phyloP scores from a whole-genome alignment of 2,329 filamentous ascomycete species.

The Capronia coronata region DNA sequence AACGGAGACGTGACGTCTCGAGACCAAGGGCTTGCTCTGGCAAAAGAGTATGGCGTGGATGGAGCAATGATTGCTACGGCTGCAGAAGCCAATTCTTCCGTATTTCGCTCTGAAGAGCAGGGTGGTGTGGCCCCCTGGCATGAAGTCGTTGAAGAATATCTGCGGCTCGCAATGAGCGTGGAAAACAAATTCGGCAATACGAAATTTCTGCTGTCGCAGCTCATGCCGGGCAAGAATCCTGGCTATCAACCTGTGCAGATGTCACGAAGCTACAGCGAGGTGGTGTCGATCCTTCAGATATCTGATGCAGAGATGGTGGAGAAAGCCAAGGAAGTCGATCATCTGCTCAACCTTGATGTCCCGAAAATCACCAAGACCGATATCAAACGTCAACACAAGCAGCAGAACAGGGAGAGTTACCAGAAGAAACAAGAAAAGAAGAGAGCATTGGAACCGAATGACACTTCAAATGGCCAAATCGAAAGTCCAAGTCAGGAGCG shows the following conservation, averaged over 20 bases:
- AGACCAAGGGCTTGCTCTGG: slow-evolving; percentile 64
- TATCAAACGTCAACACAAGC: slow-evolving; percentile 26
- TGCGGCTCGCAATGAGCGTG: slow-evolving; percentile 64
- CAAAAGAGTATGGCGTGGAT: slow-evolving; percentile 75
- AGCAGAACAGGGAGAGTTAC: slow-evolving; percentile 22
- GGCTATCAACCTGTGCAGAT: slow-evolving; percentile 56
- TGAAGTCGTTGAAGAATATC: slow-evolving; percentile 69
- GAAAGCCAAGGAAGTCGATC: slow-evolving; percentile 60
- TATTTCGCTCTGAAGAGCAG: slow-evolving; percentile 64
- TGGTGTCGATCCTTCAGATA: slow-evolving; percentile 60
- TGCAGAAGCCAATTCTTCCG: slow-evolving; percentile 85
- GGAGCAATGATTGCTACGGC: slow-evolving; percentile 96
- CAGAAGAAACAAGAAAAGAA: slow-evolving; percentile 22
- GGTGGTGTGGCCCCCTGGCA: slow-evolving; percentile 69
- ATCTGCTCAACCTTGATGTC: slow-evolving; percentile 53
- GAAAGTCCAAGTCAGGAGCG: slow-evolving; percentile 10
- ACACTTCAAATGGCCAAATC: slow-evolving; percentile 4
- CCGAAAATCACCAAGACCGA: slow-evolving; percentile 29
- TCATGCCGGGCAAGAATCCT: slow-evolving; percentile 72
- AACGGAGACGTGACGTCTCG: slow-evolving; percentile 82
- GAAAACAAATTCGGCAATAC: slow-evolving; percentile 89
- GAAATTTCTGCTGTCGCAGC: slow-evolving; percentile 79
- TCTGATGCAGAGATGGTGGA: slow-evolving; percentile 51
- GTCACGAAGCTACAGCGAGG: slow-evolving; percentile 64
- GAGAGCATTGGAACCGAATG: slow-evolving; percentile 10